Conservation (phyloP, 208 protist genomes). For the Wallacemonas sp. region DNA sequence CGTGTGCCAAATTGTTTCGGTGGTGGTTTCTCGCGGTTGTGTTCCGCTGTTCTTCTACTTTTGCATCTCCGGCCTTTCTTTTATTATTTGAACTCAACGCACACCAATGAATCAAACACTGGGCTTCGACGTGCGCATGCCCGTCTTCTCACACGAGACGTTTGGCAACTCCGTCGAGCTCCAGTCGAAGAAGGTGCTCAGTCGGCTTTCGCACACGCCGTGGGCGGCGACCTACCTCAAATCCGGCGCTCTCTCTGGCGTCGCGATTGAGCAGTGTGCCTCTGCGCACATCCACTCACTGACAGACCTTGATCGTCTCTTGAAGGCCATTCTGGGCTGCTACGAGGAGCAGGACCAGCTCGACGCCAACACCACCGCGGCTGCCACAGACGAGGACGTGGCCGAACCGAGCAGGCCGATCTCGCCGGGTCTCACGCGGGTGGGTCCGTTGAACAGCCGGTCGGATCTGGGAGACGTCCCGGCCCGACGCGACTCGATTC, state of each 20-base stretch:
- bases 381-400: neutral
- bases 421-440: too few species aligned
- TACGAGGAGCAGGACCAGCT: neutral
- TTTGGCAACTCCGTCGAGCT: conserved; percentile 46
- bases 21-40: too few species aligned
- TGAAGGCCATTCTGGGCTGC: conserved; percentile 19
- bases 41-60: conserved; percentile 22
- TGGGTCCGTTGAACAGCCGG: too few species aligned
- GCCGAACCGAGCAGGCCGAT: neutral
- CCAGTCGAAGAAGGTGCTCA: conserved; percentile 40
- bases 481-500: too few species aligned
- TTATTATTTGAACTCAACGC: neutral
- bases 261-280: conserved; percentile 39
- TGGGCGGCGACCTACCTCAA: conserved; percentile 33
- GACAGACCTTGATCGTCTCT: conserved; percentile 32
- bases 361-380: neutral
- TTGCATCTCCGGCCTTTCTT: conserved; percentile 16
- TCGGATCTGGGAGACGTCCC: neutral
- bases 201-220: conserved; percentile 48
- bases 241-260: conserved; percentile 20
- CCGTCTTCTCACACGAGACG: conserved; percentile 42
- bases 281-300: conserved; percentile 26
- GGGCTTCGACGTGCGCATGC: conserved; percentile 37
- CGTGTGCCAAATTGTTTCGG: conserved; percentile 17
- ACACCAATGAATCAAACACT: conserved; percentile 9